These are phyloP conservation scores for Vanderwaltozyma yarrowii DNA, from an alignment of 805 yeast genomes.

Conservation along the genomic window DNA sequence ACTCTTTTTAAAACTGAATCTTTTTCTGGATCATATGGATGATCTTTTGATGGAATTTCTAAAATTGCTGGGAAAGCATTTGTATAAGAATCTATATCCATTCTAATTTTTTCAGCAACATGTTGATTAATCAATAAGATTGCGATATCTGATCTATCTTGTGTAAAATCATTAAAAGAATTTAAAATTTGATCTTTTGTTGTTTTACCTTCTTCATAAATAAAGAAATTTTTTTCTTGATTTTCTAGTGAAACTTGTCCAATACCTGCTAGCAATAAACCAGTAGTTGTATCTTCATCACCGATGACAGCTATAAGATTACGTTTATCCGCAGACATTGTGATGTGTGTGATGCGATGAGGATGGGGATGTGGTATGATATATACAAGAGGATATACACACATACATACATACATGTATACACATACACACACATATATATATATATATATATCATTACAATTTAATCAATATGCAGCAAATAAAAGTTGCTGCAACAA, in stretches of 20 bases:
- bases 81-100: constrained; percentile 69
- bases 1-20: constrained; percentile 92
- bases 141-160: constrained; percentile 78
- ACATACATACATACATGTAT: background rate
- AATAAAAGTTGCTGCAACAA: no score
- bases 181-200: constrained; percentile 62
- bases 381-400: no score
- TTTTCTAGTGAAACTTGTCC: constrained; percentile 58
- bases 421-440: background rate
- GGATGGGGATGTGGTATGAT: background rate
- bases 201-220: constrained; percentile 73
- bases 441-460: background rate
- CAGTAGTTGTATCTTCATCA: constrained; percentile 96
- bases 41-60: constrained; percentile 97
- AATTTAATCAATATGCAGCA: no score
- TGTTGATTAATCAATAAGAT: constrained; percentile 89
- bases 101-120: constrained; percentile 82
- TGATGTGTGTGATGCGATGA: no score
- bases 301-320: constrained; percentile 88
- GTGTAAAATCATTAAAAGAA: constrained; percentile 67
- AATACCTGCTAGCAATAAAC: constrained; percentile 87
- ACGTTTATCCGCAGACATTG: constrained; percentile 41
- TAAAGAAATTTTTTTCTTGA: constrained; percentile 60
- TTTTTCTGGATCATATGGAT: constrained; percentile 97
- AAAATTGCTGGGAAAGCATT: constrained; percentile 92